These are phyloP conservation scores for Trebouxia sp. DNA, from an alignment of 139 green algal species.

Conservation along the genomic window DNA sequence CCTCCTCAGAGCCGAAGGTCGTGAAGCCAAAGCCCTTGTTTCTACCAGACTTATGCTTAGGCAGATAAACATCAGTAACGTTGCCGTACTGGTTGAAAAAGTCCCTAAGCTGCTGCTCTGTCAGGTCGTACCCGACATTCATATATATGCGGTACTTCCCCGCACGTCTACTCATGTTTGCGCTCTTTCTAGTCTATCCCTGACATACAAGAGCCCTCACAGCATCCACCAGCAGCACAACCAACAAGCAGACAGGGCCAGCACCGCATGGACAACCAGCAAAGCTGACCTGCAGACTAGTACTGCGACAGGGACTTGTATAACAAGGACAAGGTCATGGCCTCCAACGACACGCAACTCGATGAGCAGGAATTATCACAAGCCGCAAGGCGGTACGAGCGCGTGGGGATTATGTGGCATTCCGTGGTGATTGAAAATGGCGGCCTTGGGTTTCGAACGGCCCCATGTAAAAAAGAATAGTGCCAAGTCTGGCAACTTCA, in stretches of 20 bases:
- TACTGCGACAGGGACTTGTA: too few relatives aligned
- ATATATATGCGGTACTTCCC: conserved; percentile 35
- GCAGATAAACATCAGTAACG: conserved; percentile 28
- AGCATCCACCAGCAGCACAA: background rate
- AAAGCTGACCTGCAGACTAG: background rate
- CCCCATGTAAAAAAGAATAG: too few relatives aligned
- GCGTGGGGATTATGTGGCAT: too few relatives aligned
- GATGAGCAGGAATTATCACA: too few relatives aligned
- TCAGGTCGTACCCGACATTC: conserved; percentile 35
- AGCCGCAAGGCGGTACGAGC: too few relatives aligned
- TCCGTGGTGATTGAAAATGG: too few relatives aligned
- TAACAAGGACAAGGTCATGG: too few relatives aligned
- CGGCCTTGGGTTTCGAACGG: too few relatives aligned
- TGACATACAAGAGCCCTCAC: too few relatives aligned
- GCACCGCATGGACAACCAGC: background rate
- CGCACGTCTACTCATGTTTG: conserved; percentile 7
- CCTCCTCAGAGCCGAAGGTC: conserved; percentile 28
- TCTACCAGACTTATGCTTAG: conserved; percentile 27
- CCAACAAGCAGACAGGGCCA: background rate
- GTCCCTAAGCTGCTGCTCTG: conserved; percentile 22
- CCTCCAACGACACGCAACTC: too few relatives aligned
- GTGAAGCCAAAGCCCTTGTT: conserved; percentile 44
- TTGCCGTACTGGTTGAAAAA: conserved; percentile 30
- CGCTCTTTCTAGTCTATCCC: too few relatives aligned
- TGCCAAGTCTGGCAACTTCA: too few relatives aligned